These are phyloP conservation scores for Fomes fomentarius DNA, from an alignment of 1,284 basidiomycete genomes.

Conservation along the genomic window DNA sequence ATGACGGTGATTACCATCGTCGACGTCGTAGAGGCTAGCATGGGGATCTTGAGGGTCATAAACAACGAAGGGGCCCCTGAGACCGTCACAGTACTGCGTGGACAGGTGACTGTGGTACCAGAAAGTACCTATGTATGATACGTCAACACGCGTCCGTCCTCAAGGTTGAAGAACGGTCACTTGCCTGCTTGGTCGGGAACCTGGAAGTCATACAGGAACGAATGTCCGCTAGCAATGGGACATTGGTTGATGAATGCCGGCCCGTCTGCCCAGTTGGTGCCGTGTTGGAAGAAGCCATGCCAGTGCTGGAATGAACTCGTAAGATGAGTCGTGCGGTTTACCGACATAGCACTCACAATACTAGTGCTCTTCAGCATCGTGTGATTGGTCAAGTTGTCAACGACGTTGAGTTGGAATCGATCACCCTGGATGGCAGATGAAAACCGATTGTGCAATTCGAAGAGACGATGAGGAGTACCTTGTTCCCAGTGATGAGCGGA, in stretches of 20 bases:
- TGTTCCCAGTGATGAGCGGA: constrained; percentile 28
- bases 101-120: constrained; percentile 29
- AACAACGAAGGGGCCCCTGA: constrained; percentile 40
- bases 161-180: constrained; percentile 19
- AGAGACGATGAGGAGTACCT: constrained; percentile 20
- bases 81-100: constrained; percentile 35
- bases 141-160: background rate
- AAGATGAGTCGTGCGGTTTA: background rate
- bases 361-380: constrained; percentile 38
- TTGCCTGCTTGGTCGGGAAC: constrained; percentile 36
- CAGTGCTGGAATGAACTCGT: constrained; percentile 33
- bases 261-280: constrained; percentile 38
- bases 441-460: too few relatives aligned
- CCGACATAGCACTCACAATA: constrained; percentile 31
- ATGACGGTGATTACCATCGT: constrained; percentile 35
- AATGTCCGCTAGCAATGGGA: constrained; percentile 47
- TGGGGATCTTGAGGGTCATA: constrained; percentile 47
- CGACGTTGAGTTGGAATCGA: constrained; percentile 37
- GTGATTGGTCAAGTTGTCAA: constrained; percentile 36
- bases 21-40: constrained; percentile 42
- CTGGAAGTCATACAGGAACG: constrained; percentile 46
- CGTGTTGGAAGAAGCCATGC: constrained; percentile 38
- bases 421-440: constrained; percentile 27
- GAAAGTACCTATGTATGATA: constrained; percentile 19
- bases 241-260: constrained; percentile 48